Conservation (phyloP, 2,329 filamentous ascomycete genomes). For the Decorospora gaudefroyi region DNA sequence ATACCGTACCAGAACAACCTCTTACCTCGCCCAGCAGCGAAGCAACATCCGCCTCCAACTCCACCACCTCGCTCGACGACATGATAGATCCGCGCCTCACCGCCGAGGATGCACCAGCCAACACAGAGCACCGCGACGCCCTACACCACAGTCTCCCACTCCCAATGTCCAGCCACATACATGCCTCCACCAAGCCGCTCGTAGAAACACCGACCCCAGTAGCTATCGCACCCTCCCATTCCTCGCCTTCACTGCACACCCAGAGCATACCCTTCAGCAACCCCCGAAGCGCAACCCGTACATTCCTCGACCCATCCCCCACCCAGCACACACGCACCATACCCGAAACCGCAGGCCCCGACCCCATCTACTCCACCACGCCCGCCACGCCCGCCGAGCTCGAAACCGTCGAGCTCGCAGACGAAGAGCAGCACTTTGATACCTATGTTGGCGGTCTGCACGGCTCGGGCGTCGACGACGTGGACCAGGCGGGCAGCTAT, state of each 20-base stretch:
- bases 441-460: slow-evolving; percentile 45
- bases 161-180: slow-evolving; percentile 25
- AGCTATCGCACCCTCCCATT: slow-evolving; percentile 13
- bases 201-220: slow-evolving; percentile 19
- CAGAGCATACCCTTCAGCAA: slow-evolving; percentile 23
- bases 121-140: slow-evolving; percentile 31
- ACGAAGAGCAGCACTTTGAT: slow-evolving; percentile 32
- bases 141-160: slow-evolving; percentile 42
- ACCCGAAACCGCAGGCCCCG: slow-evolving; percentile 23
- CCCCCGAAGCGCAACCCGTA: slow-evolving; percentile 25
- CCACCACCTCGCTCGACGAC: slow-evolving; percentile 39
- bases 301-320: slow-evolving; percentile 36
- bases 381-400: slow-evolving; percentile 11
- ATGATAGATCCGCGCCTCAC: slow-evolving; percentile 42
- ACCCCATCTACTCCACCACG: slow-evolving; percentile 28
- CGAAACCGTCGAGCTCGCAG: slow-evolving; percentile 15
- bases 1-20: slow-evolving; percentile 35
- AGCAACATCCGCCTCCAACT: slow-evolving; percentile 37
- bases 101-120: slow-evolving; percentile 14
- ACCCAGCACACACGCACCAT: slow-evolving; percentile 18
- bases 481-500: slow-evolving; percentile 43
- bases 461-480: slow-evolving; percentile 42
- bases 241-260: slow-evolving; percentile 22
- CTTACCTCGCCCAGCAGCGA: slow-evolving; percentile 40
- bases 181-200: slow-evolving; percentile 30